Evolutionary conservation across 2,329 filamentous ascomycete species (phyloP).

Genomic region (Malbranchea cinnamomea): DNA sequence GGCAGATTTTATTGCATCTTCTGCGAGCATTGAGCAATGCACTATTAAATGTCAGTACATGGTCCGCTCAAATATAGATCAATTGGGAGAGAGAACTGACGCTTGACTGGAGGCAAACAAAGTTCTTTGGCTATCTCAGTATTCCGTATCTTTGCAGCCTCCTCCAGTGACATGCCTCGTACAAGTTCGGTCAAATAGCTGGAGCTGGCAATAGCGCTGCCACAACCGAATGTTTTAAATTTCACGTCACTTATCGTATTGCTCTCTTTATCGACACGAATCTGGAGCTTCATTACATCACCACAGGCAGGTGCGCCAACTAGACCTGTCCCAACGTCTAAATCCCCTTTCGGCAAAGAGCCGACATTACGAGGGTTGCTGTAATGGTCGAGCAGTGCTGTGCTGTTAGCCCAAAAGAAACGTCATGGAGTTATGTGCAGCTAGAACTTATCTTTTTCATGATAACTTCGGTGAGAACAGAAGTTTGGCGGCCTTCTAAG

Average conservation of each 20-base stretch:
- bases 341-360: constrained; percentile 62
- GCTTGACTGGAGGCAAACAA: constrained; percentile 73
- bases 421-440: neutral
- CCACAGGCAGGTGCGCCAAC: constrained; percentile 83
- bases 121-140: constrained; percentile 97
- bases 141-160: constrained; percentile 85
- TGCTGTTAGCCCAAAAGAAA: constrained; percentile 22
- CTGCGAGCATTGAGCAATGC: constrained; percentile 84
- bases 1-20: constrained; percentile 84
- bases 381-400: constrained; percentile 62
- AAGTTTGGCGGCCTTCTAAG: constrained; percentile 20
- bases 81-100: constrained; percentile 33
- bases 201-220: constrained; percentile 83
- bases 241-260: constrained; percentile 88
- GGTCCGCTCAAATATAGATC: neutral
- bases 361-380: constrained; percentile 65
- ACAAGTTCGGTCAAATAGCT: constrained; percentile 93
- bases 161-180: constrained; percentile 87
- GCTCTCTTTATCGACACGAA: constrained; percentile 74
- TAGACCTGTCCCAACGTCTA: constrained; percentile 77
- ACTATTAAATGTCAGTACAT: constrained; percentile 34
- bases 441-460: constrained; percentile 47
- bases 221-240: constrained; percentile 97
- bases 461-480: constrained; percentile 40
- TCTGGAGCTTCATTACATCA: constrained; percentile 90